phyloP scores from a whole-genome alignment of 306 rosid genomes.

The Lablab purpureus region DNA sequence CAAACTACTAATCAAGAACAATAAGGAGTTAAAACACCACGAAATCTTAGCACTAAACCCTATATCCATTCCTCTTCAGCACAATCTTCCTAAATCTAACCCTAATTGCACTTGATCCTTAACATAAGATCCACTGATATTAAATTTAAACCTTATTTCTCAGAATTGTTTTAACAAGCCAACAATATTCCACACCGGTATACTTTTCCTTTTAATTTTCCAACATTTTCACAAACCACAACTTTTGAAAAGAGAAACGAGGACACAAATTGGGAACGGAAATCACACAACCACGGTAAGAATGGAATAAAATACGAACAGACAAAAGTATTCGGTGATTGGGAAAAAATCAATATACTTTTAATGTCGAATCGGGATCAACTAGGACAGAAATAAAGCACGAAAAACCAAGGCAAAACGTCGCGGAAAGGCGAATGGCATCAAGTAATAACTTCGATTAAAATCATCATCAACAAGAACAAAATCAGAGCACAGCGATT shows the following conservation, averaged over 20 bases:
- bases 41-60: conserved; percentile 37
- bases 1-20: conserved; percentile 20
- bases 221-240: conserved; percentile 21
- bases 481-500: not conserved
- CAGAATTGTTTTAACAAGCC: not conserved
- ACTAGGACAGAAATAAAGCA: too few relatives aligned
- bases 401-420: not conserved
- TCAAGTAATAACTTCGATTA: not conserved
- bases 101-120: conserved; percentile 6
- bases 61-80: conserved; percentile 10
- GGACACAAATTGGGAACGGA: not conserved
- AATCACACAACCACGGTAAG: not conserved
- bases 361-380: too few relatives aligned
- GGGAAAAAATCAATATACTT: too few relatives aligned
- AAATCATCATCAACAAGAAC: too few relatives aligned
- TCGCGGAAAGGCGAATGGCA: not conserved
- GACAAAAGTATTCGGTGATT: too few relatives aligned
- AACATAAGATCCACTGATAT: not conserved
- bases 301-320: too few relatives aligned
- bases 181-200: not conserved
- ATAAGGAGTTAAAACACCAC: conserved; percentile 29
- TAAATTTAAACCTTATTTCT: not conserved
- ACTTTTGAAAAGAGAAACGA: not conserved
- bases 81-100: conserved; percentile 14
- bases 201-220: not conserved